Evolutionary conservation across 805 yeast genomes (phyloP).

Genomic region (Candida adriatica): DNA sequence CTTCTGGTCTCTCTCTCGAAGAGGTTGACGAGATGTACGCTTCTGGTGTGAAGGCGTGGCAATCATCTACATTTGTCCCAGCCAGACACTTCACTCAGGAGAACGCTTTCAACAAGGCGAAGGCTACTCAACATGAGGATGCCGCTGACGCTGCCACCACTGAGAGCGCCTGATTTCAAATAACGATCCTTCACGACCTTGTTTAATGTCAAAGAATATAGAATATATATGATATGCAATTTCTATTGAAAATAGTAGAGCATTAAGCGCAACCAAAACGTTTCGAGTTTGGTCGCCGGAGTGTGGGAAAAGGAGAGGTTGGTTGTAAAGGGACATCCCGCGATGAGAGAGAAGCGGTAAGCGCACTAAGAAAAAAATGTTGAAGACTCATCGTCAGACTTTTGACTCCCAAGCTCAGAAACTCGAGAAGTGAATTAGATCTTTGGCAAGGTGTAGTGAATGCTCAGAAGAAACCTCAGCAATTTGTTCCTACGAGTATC

Average conservation of each 20-base stretch:
- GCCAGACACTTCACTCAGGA: slow-evolving; percentile 25
- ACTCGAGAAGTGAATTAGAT: no score
- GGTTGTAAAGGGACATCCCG: no score
- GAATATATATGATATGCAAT: background rate
- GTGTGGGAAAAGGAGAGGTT: no score
- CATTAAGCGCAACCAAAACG: no score
- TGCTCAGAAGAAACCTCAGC: slow-evolving; percentile 12
- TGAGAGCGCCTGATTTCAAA: slow-evolving; percentile 1
- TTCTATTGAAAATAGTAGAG: no score
- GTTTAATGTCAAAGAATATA: slow-evolving; percentile 1
- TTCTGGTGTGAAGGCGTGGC: slow-evolving; percentile 37
- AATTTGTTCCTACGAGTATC: slow-evolving; percentile 1
- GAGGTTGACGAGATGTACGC: slow-evolving; percentile 66
- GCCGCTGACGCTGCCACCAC: slow-evolving; percentile 4
- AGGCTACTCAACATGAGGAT: slow-evolving; percentile 15
- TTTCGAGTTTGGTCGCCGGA: no score
- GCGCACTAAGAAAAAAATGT: slow-evolving; percentile 1
- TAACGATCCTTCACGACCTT: background rate
- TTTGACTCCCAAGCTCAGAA: no score
- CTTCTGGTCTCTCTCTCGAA: slow-evolving; percentile 76
- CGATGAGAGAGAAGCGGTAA: no score
- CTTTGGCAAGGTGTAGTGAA: no score
- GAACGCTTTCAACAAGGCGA: slow-evolving; percentile 19
- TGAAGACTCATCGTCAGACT: slow-evolving; percentile 1
- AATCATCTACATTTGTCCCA: slow-evolving; percentile 48